Evolutionary conservation across 2,329 filamentous ascomycete genomes (phyloP).

Genomic region (Alternaria angustiovoidea): DNA sequence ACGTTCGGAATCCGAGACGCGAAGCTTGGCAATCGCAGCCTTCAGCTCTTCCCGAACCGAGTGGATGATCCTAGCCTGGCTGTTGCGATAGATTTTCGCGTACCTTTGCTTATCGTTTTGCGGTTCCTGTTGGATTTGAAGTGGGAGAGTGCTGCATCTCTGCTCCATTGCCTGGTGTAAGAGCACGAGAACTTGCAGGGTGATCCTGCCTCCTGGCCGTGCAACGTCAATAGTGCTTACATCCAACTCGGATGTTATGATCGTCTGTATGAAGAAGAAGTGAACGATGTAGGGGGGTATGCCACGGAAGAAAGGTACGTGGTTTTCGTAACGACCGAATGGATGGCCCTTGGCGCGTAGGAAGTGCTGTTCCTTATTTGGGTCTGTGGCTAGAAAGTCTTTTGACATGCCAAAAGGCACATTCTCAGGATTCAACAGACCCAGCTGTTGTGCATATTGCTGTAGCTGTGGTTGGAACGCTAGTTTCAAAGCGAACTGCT

Average conservation of each 20-base stretch:
- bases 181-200: conserved; percentile 31
- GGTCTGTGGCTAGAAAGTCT: conserved; percentile 28
- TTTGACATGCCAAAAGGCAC: conserved; percentile 40
- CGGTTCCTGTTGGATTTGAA: conserved; percentile 6
- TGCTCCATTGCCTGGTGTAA: conserved; percentile 37
- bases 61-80: conserved; percentile 48
- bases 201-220: conserved; percentile 27
- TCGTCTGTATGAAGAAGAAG: conserved; percentile 39
- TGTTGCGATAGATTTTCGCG: conserved; percentile 54
- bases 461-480: conserved; percentile 49
- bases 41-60: conserved; percentile 33
- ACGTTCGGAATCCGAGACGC: conserved; percentile 1
- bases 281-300: conserved; percentile 46
- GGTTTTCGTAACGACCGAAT: conserved; percentile 45
- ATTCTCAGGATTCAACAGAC: conserved; percentile 24
- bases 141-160: conserved; percentile 30
- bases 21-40: conserved; percentile 18
- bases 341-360: conserved; percentile 45
- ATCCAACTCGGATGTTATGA: conserved; percentile 32
- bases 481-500: conserved; percentile 56
- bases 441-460: conserved; percentile 27
- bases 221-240: conserved; percentile 19
- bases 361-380: conserved; percentile 42
- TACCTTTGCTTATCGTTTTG: conserved; percentile 51
- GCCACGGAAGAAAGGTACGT: conserved; percentile 42